Base-by-base conservation (phyloP, 2,329 filamentous ascomycete species). In the Aureobasidium leucospermi region DNA sequence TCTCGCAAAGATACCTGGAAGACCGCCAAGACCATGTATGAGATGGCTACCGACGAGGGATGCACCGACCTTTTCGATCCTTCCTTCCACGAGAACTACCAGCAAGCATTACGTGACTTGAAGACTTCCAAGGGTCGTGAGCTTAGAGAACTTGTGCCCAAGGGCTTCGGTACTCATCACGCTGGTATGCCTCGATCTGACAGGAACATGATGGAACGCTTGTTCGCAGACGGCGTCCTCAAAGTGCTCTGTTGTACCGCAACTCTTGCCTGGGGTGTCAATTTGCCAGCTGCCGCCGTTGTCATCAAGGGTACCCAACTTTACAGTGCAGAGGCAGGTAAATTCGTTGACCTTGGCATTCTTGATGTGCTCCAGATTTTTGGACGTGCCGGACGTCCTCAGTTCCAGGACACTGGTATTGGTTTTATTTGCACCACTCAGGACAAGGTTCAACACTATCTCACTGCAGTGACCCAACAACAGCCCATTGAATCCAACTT, bases 231-330 rank as follows among this genome's bases (percentile, higher is more conserved):
- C 65, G 95, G 94, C 29, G 87, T 97, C n/a, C 83, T 97, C 66
- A 96, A 94, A 72, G 92, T 99, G 0, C 86, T 99, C 23, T 97
- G 93, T 79, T 99, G 95, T 84, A 99, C 94, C 2, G 94, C 94
- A 10, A 99, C 94, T 1, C 81, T 99, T 29, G 94, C 94, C 0
- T 99, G 94, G 94, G 94, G 94, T 85, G 93, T 99, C 70, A 99
- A 99, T 73, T 83, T 99, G 73, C 94, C 94, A 0, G 94, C 94
- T 36, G 94, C 94, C 0, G 95, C 94, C 0, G 94, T 99, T 53
- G 83, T 99, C 57, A 99, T 99, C 80, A 99, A 99, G 72, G 94
- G 94, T 15, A 99, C 94, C 0, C 93, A 97, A 69, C 84, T 99
- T 0, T 99, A 99, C 75, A 97, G 92, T 71, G 87, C 94, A 0